Conservation (phyloP, 345 rosid species). For the Erodium maritimum region DNA sequence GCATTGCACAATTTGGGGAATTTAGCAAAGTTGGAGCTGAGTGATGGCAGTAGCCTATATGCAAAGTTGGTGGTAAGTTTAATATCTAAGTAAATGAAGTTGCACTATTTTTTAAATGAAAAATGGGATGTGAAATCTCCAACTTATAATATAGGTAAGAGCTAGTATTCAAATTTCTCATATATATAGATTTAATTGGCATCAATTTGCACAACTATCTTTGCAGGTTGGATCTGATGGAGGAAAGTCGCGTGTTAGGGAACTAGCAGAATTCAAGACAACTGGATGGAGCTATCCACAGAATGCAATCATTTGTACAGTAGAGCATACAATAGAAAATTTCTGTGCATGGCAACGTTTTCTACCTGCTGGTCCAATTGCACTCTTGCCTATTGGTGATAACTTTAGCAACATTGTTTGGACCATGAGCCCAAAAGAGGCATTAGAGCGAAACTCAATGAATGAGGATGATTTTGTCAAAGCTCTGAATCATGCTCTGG, state of each 20-base stretch:
- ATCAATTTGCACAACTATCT: slow-evolving; percentile 7
- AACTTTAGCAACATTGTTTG: slow-evolving; percentile 86
- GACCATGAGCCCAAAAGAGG: slow-evolving; percentile 80
- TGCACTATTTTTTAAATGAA: background rate
- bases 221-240: slow-evolving; percentile 93
- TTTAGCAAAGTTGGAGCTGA: slow-evolving; percentile 62
- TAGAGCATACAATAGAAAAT: slow-evolving; percentile 63
- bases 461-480: slow-evolving; percentile 66
- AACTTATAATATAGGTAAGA: background rate
- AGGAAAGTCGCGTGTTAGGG: slow-evolving; percentile 76
- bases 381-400: slow-evolving; percentile 77
- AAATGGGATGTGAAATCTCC: background rate
- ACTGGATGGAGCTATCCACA: slow-evolving; percentile 88
- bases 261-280: slow-evolving; percentile 67
- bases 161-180: slow-evolving; percentile 1
- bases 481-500: slow-evolving; percentile 67
- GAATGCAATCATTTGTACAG: slow-evolving; percentile 84
- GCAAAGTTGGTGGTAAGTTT: slow-evolving; percentile 82
- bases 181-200: background rate
- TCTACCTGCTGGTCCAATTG: slow-evolving; percentile 86
- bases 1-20: slow-evolving; percentile 32
- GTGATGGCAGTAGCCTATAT: slow-evolving; percentile 55
- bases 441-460: slow-evolving; percentile 55
- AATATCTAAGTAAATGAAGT: slow-evolving; percentile 11
- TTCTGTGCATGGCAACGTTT: slow-evolving; percentile 86